Percentiles rank a stretch among this genome's conserved stretches.
Conservation (phyloP, 2,329 filamentous ascomycete genomes). For the Sporothrix schenckii region DNA sequence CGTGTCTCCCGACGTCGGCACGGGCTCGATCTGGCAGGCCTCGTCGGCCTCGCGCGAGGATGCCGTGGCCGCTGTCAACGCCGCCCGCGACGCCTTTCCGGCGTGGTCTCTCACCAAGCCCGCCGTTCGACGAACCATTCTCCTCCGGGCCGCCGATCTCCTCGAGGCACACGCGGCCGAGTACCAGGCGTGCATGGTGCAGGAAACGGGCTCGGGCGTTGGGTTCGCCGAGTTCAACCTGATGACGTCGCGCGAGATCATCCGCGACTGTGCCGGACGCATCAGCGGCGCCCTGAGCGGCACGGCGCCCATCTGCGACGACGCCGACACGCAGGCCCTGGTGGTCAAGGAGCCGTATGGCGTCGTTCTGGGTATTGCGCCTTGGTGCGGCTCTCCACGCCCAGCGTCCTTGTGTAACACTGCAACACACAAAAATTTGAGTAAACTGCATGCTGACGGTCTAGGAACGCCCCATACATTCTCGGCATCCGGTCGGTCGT, state of each 20-base stretch:
- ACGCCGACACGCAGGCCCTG: conserved; percentile 52
- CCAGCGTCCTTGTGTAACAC: no score
- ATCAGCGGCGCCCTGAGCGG: conserved; percentile 36
- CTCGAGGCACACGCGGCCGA: conserved; percentile 63
- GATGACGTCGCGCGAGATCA: conserved; percentile 42
- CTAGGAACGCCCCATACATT: conserved; percentile 61
- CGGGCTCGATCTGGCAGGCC: conserved; percentile 40
- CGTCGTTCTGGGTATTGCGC: conserved; percentile 76
- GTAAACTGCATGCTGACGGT: not conserved
- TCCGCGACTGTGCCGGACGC: conserved; percentile 50
- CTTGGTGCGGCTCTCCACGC: conserved; percentile 61
- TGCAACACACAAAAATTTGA: no score
- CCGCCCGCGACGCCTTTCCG: conserved; percentile 68
- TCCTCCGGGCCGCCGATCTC: conserved; percentile 69
- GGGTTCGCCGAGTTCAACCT: conserved; percentile 51
- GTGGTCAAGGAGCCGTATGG: conserved; percentile 77
- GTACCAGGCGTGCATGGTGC: conserved; percentile 60
- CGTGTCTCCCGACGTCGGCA: conserved; percentile 37
- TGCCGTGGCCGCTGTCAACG: conserved; percentile 41
- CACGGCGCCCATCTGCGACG: not conserved
- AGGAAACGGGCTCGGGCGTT: conserved; percentile 50
- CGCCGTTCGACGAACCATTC: conserved; percentile 65
- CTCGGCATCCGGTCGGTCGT: conserved; percentile 59
- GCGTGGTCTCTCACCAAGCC: conserved; percentile 68
- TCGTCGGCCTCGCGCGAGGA: conserved; percentile 39